Conservation (phyloP, 257 asterid genomes). For the Ballota nigra region DNA sequence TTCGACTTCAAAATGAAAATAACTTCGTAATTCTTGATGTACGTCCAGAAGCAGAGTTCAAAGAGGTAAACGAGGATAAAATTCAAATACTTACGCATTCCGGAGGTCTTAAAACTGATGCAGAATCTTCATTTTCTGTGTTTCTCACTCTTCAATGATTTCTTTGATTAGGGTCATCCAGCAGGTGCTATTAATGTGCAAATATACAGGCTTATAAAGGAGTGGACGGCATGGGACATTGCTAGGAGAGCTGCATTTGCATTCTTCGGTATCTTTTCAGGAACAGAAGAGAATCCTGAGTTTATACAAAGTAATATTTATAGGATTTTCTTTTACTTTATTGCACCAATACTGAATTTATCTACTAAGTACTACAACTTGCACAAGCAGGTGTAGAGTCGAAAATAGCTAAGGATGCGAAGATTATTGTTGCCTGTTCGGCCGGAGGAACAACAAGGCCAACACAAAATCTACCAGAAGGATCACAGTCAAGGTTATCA, state of each 20-base stretch:
- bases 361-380: conserved; percentile 16
- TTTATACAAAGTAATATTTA: conserved; percentile 54
- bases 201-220: conserved; percentile 93
- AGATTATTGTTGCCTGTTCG: conserved; percentile 91
- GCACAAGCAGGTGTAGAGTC: conserved; percentile 73
- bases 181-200: conserved; percentile 91
- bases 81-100: background rate
- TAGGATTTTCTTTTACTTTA: background rate
- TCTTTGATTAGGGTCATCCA: conserved; percentile 67
- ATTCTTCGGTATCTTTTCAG: conserved; percentile 83
- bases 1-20: conserved; percentile 72
- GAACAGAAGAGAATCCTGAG: conserved; percentile 97
- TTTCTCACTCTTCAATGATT: conserved; percentile 3
- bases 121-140: background rate
- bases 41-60: conserved; percentile 92
- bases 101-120: background rate
- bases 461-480: conserved; percentile 84
- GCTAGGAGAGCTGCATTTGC: conserved; percentile 95
- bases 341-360: background rate
- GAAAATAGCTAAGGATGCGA: conserved; percentile 62
- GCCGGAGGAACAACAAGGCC: conserved; percentile 86
- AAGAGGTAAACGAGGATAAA: conserved; percentile 49
- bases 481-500: conserved; percentile 78
- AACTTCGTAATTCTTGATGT: conserved; percentile 86
- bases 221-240: conserved; percentile 99